These are phyloP conservation scores for Termitomyces sp. DNA, from an alignment of 768 basidiomycete species.

Conservation along the genomic window DNA sequence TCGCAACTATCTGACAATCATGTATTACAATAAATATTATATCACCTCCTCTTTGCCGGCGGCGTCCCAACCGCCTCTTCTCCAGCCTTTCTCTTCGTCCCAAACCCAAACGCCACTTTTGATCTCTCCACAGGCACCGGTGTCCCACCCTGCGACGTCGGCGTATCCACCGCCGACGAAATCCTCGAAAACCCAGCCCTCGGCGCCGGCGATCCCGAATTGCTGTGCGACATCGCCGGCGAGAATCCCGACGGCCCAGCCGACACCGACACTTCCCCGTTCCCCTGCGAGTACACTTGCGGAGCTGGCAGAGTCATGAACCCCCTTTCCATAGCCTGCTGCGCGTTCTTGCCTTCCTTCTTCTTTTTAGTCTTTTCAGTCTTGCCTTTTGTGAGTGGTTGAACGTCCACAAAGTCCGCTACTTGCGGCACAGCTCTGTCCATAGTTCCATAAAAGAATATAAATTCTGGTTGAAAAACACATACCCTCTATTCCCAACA, in stretches of 20 bases:
- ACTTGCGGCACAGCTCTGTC: slow-evolving; percentile 82
- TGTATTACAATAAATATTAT: too few species aligned
- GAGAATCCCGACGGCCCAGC: slow-evolving; percentile 18
- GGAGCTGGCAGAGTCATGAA: too few species aligned
- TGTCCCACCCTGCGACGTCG: slow-evolving; percentile 28
- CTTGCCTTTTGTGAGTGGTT: slow-evolving; percentile 78
- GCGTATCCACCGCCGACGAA: slow-evolving; percentile 49
- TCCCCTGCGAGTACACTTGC: too few species aligned
- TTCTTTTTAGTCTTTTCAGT: slow-evolving; percentile 80
- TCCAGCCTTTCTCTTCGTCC: slow-evolving; percentile 72
- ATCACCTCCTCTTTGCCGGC: slow-evolving; percentile 51
- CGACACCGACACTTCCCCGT: slow-evolving; percentile 46
- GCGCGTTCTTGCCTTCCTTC: slow-evolving; percentile 54
- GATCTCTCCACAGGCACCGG: slow-evolving; percentile 60
- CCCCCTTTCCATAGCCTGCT: too few species aligned
- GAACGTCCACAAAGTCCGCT: slow-evolving; percentile 73
- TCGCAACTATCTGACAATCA: slow-evolving; percentile 53
- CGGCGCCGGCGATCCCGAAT: slow-evolving; percentile 59
- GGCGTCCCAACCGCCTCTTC: slow-evolving; percentile 67
- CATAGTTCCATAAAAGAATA: not conserved
- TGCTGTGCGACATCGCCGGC: slow-evolving; percentile 15
- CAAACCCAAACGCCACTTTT: slow-evolving; percentile 75
- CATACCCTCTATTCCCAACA: slow-evolving; percentile 88
- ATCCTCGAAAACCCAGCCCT: slow-evolving; percentile 77
- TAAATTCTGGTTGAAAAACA: not conserved